These are phyloP conservation scores for Mrakia gelida DNA, from an alignment of 768 basidiomycete species.

Conservation along the genomic window DNA sequence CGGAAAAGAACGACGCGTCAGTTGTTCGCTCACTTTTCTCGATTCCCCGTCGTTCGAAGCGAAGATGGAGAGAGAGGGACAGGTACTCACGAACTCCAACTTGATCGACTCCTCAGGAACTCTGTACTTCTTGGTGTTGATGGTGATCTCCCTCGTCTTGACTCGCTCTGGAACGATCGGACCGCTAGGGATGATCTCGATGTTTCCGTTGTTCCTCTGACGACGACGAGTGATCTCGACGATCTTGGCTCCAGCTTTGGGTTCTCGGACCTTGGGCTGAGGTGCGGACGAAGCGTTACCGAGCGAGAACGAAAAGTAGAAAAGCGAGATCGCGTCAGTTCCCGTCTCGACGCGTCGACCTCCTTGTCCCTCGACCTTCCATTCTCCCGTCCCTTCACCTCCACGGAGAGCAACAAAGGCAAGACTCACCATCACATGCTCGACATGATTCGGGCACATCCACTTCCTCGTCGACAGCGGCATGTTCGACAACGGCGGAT, in stretches of 20 bases:
- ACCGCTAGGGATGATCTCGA: constrained; percentile 26
- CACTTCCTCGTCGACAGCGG: constrained; percentile 86
- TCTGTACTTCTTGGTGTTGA: constrained; percentile 27
- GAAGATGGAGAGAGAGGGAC: background rate
- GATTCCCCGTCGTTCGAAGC: background rate
- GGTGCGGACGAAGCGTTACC: too few relatives aligned
- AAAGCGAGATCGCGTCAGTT: background rate
- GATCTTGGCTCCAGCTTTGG: constrained; percentile 16
- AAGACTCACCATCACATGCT: constrained; percentile 67
- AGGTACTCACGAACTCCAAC: constrained; percentile 14
- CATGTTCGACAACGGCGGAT: constrained; percentile 80
- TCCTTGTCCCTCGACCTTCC: background rate
- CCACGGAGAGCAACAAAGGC: background rate
- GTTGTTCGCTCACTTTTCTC: background rate
- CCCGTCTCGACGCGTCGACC: background rate
- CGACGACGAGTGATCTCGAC: constrained; percentile 10
- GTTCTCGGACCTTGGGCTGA: constrained; percentile 20
- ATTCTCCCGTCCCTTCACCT: background rate
- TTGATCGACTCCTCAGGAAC: constrained; percentile 24
- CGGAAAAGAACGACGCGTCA: background rate
- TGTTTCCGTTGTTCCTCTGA: constrained; percentile 27
- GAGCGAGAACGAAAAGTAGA: background rate
- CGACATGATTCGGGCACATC: constrained; percentile 99
- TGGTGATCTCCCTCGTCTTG: constrained; percentile 18
- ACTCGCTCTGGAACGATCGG: constrained; percentile 11